Evolutionary conservation across 2,329 filamentous ascomycete species (phyloP).

Genomic region (Epichloe scottii): DNA sequence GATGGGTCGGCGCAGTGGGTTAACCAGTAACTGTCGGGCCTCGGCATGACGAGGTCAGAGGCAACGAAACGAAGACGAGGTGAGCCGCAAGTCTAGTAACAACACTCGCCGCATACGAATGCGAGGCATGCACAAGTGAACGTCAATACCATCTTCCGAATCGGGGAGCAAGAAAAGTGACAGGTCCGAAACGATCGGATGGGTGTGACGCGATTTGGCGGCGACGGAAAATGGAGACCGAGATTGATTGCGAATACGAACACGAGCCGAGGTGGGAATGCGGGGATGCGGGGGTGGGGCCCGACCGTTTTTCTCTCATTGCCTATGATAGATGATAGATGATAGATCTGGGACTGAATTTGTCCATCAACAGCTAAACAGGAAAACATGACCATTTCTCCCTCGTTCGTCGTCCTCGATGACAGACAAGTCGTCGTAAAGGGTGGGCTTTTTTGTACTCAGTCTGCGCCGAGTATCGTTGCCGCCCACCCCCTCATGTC

Average conservation of each 20-base stretch:
- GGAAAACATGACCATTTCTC: too few relatives aligned
- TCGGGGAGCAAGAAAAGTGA: background rate
- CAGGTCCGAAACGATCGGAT: background rate
- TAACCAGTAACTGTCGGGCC: background rate
- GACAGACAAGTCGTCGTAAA: too few relatives aligned
- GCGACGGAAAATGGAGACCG: background rate
- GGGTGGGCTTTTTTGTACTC: background rate
- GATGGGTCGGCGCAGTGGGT: background rate
- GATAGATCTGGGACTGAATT: too few relatives aligned
- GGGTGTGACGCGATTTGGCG: background rate
- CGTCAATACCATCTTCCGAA: too few relatives aligned
- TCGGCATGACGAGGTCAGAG: background rate
- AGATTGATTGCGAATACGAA: background rate
- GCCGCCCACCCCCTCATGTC: conserved; percentile 3
- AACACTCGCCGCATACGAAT: background rate
- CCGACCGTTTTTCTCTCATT: background rate
- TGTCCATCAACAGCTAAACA: too few relatives aligned
- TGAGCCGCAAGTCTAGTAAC: background rate
- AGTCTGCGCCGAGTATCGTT: background rate
- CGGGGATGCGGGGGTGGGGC: background rate
- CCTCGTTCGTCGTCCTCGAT: too few relatives aligned
- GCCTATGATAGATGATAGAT: too few relatives aligned
- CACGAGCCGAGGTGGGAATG: background rate
- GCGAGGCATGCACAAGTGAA: background rate
- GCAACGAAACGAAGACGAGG: background rate